Base-by-base conservation (phyloP, 345 rosid genomes). In the Euphorbia peplus region DNA sequence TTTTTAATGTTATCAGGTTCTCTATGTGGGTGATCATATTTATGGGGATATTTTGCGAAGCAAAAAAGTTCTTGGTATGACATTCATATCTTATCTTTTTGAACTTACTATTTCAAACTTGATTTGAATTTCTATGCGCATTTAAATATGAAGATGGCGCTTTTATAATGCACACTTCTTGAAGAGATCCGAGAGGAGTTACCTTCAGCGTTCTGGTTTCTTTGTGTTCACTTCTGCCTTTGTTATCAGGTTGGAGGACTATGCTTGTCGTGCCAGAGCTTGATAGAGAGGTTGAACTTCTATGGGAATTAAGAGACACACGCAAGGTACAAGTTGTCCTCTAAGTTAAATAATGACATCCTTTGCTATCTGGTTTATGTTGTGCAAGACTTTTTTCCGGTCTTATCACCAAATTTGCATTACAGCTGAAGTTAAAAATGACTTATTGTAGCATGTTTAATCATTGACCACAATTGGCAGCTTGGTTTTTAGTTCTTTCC, bases 251-350 rank as follows among this genome's bases (percentile, higher is more conserved):
- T 14, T 95, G 99, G 96, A 90, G 97, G 69, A 95, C 99, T 12
- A 91, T 91, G 99, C 96, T 95, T 66, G 89, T 95, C 72, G 96
- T 95, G 60, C 96, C 99, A 28, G 99, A 95, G 83, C 92, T 95
- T 67, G 97, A 90, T 73, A 90, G 86, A 70, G 99, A 95, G 84
- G 95, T 95, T 47, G 83, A 90, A 70, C 84, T 95, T 75, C 89
- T 95, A 11, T 91, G 93, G 91, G 83, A 82, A 70, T 75, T 86
- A 69, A 87, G 91, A 80, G 86, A 82, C 69, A 71, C 61, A 71
- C 91, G 92, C 28, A 91, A 87, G 97, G 99, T 91, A 61, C 32
- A 9, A 8, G 24, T 13, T 18, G 57, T 44, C 21, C 19, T 32
- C 44, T 21, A 21, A 26, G 25, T 19, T 57, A 47, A 56, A 25